A percentile compares a stretch with the other conserved stretches of the same genome.
These are phyloP conservation scores for Pseudocohnilembus persalinus DNA, from an alignment of 169 alveolate species.

Conservation along the genomic window DNA sequence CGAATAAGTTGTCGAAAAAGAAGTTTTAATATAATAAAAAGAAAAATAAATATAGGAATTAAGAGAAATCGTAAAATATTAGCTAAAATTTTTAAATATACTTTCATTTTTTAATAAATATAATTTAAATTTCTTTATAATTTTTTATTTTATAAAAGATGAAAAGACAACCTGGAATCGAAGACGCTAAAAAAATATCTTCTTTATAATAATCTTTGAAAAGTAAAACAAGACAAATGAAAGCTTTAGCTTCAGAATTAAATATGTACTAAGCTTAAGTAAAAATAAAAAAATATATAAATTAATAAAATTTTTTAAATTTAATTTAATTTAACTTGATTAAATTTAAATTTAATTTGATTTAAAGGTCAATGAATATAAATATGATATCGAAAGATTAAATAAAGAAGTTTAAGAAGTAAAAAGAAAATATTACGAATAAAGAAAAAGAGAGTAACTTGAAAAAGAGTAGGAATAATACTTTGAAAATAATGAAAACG, in stretches of 20 bases:
- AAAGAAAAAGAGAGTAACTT: slow-evolving; percentile 71
- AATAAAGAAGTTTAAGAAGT: slow-evolving; percentile 83
- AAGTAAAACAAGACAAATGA: slow-evolving; percentile 80
- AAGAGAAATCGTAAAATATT: slow-evolving; percentile 53
- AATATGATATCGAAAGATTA: slow-evolving; percentile 84
- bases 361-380: slow-evolving; percentile 71
- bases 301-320: too few species aligned
- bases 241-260: slow-evolving; percentile 81
- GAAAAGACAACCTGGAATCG: slow-evolving; percentile 83
- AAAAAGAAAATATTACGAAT: slow-evolving; percentile 81
- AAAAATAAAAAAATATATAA: too few species aligned
- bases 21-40: slow-evolving; percentile 77
- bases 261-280: slow-evolving; percentile 86
- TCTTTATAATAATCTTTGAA: slow-evolving; percentile 71
- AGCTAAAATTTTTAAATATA: too few species aligned
- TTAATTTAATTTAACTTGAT: too few species aligned
- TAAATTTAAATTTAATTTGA: not conserved
- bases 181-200: slow-evolving; percentile 75
- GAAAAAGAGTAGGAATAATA: slow-evolving; percentile 13
- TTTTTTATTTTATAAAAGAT: too few species aligned
- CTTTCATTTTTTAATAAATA: too few species aligned
- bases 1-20: slow-evolving; percentile 84
- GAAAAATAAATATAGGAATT: slow-evolving; percentile 75
- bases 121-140: too few species aligned
- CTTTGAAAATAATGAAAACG: too few species aligned